A percentile compares a stretch with the other conserved stretches of the same genome.
Conservation (phyloP, 192 early-diverging fungal species). For the Podila verticillata region DNA sequence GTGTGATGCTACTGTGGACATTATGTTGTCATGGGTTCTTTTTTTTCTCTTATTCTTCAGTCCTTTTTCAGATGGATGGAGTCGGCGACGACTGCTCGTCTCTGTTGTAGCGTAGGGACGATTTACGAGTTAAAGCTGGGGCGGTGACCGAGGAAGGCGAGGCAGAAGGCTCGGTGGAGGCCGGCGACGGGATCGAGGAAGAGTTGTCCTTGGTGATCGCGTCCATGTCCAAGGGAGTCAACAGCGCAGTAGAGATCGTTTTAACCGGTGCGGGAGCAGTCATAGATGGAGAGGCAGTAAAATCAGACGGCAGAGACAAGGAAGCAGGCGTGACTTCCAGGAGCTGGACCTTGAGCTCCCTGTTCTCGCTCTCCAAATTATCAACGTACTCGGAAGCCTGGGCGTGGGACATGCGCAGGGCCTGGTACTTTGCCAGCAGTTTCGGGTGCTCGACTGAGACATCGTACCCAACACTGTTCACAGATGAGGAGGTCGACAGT, state of each 20-base stretch:
- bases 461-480: constrained; percentile 41
- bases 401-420: constrained; percentile 17
- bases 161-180: not conserved
- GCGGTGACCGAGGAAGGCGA: constrained; percentile 10
- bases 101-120: constrained; percentile 22
- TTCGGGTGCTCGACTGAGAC: constrained; percentile 29
- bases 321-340: constrained; percentile 2
- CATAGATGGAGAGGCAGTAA: not conserved
- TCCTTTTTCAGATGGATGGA: not conserved
- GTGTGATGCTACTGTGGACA: too few relatives aligned
- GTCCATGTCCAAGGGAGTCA: constrained; percentile 21
- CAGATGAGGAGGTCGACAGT: not conserved
- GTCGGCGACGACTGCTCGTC: constrained; percentile 15
- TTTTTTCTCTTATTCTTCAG: too few relatives aligned
- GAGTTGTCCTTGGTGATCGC: not conserved
- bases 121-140: constrained; percentile 28
- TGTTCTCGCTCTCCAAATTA: constrained; percentile 21
- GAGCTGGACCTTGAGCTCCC: constrained; percentile 24
- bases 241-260: constrained; percentile 9
- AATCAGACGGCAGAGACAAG: not conserved
- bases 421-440: constrained; percentile 22
- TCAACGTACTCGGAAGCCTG: constrained; percentile 30
- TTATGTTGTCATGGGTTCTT: too few relatives aligned
- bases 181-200: not conserved
- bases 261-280: not conserved